A percentile compares a stretch with the other conserved stretches of the same genome.
Conservation (phyloP, 345 rosid species). For the Pugionium dolabratum region DNA sequence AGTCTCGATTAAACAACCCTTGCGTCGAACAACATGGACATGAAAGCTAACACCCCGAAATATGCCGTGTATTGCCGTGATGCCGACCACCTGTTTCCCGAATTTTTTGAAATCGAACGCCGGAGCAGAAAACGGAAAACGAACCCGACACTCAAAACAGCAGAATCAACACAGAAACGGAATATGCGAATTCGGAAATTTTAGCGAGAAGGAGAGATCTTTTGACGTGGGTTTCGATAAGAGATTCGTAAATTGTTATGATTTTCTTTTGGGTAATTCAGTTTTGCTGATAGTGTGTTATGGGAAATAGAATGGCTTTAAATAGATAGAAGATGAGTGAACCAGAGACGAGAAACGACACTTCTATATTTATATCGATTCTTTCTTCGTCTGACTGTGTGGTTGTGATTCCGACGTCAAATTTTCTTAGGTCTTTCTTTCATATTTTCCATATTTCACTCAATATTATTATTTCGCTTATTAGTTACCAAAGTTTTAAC, state of each 20-base stretch:
- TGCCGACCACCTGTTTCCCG: not conserved
- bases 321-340: conserved; percentile 52
- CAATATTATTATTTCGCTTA: not conserved
- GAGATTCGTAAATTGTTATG: not conserved
- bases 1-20: conserved; percentile 43
- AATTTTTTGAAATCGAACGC: not conserved
- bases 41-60: conserved; percentile 18
- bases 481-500: too few species aligned
- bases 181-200: not conserved
- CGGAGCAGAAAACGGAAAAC: not conserved
- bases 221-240: conserved; percentile 3
- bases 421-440: not conserved
- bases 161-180: conserved; percentile 1
- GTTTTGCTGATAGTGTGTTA: conserved; percentile 8
- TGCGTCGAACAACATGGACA: conserved; percentile 44
- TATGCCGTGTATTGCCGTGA: conserved; percentile 35
- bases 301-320: conserved; percentile 27
- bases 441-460: not conserved
- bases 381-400: not conserved
- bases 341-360: conserved; percentile 26
- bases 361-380: too few species aligned
- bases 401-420: conserved; percentile 26
- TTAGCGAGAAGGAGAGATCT: conserved; percentile 3
- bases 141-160: conserved; percentile 31
- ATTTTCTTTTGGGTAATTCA: not conserved